These are phyloP conservation scores for Aspergillus brasiliensis DNA, from an alignment of 2,329 filamentous ascomycete genomes.

Conservation along the genomic window DNA sequence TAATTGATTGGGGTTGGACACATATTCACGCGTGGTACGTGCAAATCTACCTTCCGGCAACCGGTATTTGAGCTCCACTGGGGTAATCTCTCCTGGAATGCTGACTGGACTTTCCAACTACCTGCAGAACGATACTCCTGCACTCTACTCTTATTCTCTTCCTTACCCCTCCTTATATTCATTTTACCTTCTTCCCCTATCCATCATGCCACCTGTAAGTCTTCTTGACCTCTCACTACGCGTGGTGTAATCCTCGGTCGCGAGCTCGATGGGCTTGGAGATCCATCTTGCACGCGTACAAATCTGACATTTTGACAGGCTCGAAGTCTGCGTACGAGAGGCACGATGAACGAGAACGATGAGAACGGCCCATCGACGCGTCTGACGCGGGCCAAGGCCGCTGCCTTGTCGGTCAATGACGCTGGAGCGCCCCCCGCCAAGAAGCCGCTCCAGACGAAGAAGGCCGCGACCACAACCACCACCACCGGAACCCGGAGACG, in stretches of 20 bases:
- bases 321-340: constrained; percentile 72
- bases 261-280: neutral
- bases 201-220: constrained; percentile 61
- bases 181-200: constrained; percentile 27
- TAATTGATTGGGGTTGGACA: constrained; percentile 23
- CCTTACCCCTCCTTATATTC: constrained; percentile 18
- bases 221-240: constrained; percentile 15
- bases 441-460: constrained; percentile 72
- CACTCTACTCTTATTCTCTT: constrained; percentile 27
- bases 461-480: constrained; percentile 53
- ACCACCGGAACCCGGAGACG: constrained; percentile 61
- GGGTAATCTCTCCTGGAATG: constrained; percentile 38
- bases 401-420: constrained; percentile 58
- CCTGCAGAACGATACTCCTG: constrained; percentile 27
- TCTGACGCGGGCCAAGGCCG: constrained; percentile 89
- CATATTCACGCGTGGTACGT: constrained; percentile 44
- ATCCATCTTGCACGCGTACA: constrained; percentile 5
- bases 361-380: constrained; percentile 81
- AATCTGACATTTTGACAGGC: constrained; percentile 56
- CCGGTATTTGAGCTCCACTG: constrained; percentile 39
- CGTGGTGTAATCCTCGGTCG: constrained; percentile 13
- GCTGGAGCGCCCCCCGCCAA: constrained; percentile 61
- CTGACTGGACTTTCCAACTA: constrained; percentile 31
- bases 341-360: constrained; percentile 88
- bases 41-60: constrained; percentile 26